Conservation (phyloP, 2,329 filamentous ascomycete genomes). For the Fusarium pseudonygamai region DNA sequence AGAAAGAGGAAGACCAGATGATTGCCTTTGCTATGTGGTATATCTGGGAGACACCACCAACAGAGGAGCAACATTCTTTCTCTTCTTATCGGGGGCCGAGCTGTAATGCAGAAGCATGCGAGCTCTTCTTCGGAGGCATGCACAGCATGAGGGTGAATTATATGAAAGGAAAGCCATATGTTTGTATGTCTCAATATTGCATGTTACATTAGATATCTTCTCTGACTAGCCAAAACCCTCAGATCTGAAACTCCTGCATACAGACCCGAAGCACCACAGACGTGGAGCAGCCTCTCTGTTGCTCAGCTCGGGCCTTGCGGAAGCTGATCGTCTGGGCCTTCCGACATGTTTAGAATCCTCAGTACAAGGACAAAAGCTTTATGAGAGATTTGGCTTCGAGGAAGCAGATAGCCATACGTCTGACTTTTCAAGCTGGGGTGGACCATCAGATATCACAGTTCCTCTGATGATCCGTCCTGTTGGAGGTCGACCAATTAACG, state of each 20-base stretch:
- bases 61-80: constrained; percentile 35
- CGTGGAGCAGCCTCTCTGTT: constrained; percentile 49
- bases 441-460: constrained; percentile 28
- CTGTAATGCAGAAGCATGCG: constrained; percentile 47
- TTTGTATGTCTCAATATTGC: constrained; percentile 44
- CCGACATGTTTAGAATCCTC: constrained; percentile 51
- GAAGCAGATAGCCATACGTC: constrained; percentile 40
- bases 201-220: too few species aligned
- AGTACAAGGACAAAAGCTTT: constrained; percentile 44
- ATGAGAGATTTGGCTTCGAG: constrained; percentile 50
- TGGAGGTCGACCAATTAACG: background rate
- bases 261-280: constrained; percentile 49
- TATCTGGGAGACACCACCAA: constrained; percentile 42
- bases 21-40: constrained; percentile 52
- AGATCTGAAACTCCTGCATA: constrained; percentile 53
- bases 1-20: constrained; percentile 42
- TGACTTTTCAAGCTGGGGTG: constrained; percentile 46
- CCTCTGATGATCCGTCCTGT: constrained; percentile 41
- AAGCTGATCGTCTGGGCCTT: constrained; percentile 50
- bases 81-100: constrained; percentile 42
- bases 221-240: background rate
- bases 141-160: constrained; percentile 43
- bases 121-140: constrained; percentile 47
- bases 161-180: constrained; percentile 46
- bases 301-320: constrained; percentile 47